Percentiles rank a stretch among this genome's conserved stretches.
These are phyloP conservation scores for Penicillium roqueforti DNA, from an alignment of 495 filamentous ascomycete genomes.

Conservation along the genomic window DNA sequence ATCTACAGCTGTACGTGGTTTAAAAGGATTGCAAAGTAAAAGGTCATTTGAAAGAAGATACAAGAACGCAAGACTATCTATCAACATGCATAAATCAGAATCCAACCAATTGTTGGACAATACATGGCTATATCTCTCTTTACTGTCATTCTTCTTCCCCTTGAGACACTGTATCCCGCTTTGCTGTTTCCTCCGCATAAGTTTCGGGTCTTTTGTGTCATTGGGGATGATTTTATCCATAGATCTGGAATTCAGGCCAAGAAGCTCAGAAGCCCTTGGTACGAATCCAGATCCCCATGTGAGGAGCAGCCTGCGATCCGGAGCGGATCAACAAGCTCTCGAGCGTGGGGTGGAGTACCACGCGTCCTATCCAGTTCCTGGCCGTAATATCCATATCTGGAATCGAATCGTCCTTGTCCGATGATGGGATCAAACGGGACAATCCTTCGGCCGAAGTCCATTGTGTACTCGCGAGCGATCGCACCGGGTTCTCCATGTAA, in stretches of 20 bases:
- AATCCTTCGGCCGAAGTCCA: conserved; percentile 1
- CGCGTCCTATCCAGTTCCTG: conserved; percentile 7
- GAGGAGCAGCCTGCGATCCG: not conserved
- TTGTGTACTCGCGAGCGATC: not conserved
- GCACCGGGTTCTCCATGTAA: conserved; percentile 1
- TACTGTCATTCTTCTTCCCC: conserved; percentile 7
- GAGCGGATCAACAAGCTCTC: not conserved
- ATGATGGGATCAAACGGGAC: not conserved
- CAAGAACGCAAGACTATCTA: conserved; percentile 1
- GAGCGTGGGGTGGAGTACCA: not conserved
- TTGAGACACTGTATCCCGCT: conserved; percentile 3
- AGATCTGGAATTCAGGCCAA: not conserved
- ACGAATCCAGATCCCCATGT: not conserved
- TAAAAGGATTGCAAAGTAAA: not conserved
- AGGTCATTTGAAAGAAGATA: conserved; percentile 1
- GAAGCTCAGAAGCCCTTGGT: not conserved
- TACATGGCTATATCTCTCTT: not conserved
- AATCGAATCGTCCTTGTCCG: not conserved
- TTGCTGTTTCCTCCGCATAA: conserved; percentile 8
- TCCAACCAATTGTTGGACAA: conserved; percentile 1
- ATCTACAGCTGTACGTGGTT: not conserved
- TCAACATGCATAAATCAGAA: conserved; percentile 5
- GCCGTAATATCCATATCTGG: not conserved
- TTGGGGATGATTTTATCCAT: not conserved
- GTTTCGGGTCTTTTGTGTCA: conserved; percentile 4